Evolutionary conservation across 257 asterid species (phyloP).

Genomic region (Solanum medicagineum): DNA sequence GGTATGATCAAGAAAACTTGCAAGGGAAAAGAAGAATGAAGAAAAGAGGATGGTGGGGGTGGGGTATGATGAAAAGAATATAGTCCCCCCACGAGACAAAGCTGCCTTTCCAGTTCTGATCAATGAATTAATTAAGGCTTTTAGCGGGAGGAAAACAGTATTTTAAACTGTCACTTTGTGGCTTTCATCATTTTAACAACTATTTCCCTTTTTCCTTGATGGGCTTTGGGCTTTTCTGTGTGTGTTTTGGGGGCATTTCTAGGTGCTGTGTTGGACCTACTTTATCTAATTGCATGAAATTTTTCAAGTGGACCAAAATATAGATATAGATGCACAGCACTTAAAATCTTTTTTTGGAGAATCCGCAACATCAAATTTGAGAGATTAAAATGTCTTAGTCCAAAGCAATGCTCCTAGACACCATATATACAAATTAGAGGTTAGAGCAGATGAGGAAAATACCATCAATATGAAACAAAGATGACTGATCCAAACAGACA

Average conservation of each 20-base stretch:
- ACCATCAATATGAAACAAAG: neutral
- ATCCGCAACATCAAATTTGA: too few relatives aligned
- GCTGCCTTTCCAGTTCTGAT: conserved; percentile 50
- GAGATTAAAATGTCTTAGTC: neutral
- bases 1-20: conserved; percentile 12
- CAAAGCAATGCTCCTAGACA: neutral
- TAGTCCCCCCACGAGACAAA: conserved; percentile 18
- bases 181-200: conserved; percentile 41
- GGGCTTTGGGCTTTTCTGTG: neutral
- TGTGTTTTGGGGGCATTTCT: neutral
- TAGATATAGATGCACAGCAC: neutral
- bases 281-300: neutral
- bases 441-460: neutral
- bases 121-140: conserved; percentile 39
- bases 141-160: conserved; percentile 70
- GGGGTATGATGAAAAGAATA: conserved; percentile 12
- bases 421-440: neutral
- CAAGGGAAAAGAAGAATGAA: neutral
- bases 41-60: neutral
- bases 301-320: neutral
- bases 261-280: neutral
- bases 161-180: conserved; percentile 66
- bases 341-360: neutral
- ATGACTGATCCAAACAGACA: neutral
- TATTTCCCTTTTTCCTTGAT: neutral